These are phyloP conservation scores for Cytospora piceicola DNA, from an alignment of 2,329 filamentous ascomycete genomes.

Conservation along the genomic window DNA sequence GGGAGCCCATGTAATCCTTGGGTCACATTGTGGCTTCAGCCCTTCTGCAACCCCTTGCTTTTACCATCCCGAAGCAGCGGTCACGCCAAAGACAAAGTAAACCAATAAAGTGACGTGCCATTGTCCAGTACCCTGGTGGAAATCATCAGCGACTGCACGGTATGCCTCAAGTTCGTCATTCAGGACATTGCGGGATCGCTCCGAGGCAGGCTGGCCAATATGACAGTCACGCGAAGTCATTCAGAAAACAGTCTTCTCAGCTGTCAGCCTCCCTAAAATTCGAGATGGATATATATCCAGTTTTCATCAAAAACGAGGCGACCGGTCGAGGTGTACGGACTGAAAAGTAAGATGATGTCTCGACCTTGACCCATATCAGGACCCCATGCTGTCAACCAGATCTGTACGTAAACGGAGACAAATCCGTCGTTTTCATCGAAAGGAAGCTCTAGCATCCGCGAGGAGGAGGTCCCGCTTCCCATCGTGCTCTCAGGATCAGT, in stretches of 20 bases:
- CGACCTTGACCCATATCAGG: not conserved
- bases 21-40: constrained; percentile 18
- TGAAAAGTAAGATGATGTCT: not conserved
- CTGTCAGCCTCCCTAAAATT: no score
- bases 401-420: not conserved
- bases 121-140: constrained; percentile 3
- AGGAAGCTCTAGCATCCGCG: not conserved
- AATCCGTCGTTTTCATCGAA: not conserved
- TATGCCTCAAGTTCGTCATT: not conserved
- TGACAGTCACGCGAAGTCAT: no score
- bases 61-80: constrained; percentile 7
- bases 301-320: not conserved
- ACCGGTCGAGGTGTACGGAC: not conserved
- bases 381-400: not conserved
- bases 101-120: not conserved
- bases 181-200: not conserved
- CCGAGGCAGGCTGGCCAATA: not conserved
- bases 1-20: constrained; percentile 2
- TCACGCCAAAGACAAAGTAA: constrained; percentile 1
- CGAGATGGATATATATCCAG: not conserved
- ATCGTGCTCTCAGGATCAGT: not conserved
- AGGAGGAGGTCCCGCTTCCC: no score
- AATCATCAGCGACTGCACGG: not conserved
- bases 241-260: no score
- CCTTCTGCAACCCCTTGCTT: constrained; percentile 15